Conservation (phyloP, 2,329 filamentous ascomycete species). For the Nigrospora oryzae region DNA sequence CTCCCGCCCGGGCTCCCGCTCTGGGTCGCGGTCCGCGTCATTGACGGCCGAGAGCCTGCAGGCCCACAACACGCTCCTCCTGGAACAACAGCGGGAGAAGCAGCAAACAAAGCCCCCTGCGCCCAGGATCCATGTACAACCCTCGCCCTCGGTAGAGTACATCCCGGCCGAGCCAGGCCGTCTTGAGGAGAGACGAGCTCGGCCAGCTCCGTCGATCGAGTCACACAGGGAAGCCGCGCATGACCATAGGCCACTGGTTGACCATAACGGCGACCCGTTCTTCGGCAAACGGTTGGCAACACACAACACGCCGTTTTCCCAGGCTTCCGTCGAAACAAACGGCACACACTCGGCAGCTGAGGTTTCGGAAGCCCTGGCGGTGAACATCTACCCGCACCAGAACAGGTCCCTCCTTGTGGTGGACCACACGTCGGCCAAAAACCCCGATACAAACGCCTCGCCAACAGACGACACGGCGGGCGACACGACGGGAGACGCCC, state of each 20-base stretch:
- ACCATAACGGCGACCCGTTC: constrained; percentile 44
- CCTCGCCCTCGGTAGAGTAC: constrained; percentile 15
- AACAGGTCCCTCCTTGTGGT: constrained; percentile 57
- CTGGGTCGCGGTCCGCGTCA: constrained; percentile 28
- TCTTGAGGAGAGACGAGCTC: constrained; percentile 17
- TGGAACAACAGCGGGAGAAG: constrained; percentile 19
- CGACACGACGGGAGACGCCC: constrained; percentile 3
- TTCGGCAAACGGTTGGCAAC: constrained; percentile 44
- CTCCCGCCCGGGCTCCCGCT: constrained; percentile 2
- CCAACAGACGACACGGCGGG: constrained; percentile 7
- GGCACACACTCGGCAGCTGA: constrained; percentile 48
- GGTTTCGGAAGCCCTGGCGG: constrained; percentile 53
- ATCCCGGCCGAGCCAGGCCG: constrained; percentile 10
- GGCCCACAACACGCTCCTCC: constrained; percentile 38
- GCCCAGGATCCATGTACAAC: constrained; percentile 19
- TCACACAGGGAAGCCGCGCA: constrained; percentile 19
- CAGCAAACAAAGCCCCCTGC: constrained; percentile 4
- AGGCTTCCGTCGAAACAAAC: constrained; percentile 52
- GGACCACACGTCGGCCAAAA: constrained; percentile 41
- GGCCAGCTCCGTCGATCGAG: constrained; percentile 23
- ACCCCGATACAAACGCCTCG: constrained; percentile 32
- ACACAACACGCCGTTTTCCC: constrained; percentile 54
- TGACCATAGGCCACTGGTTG: constrained; percentile 27
- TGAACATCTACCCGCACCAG: constrained; percentile 56
- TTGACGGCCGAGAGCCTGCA: constrained; percentile 50